Evolutionary conservation across 139 green algal species (phyloP), one percentile per base, ranked within the genome.

Genomic region (Haematococcus sp.): DNA sequence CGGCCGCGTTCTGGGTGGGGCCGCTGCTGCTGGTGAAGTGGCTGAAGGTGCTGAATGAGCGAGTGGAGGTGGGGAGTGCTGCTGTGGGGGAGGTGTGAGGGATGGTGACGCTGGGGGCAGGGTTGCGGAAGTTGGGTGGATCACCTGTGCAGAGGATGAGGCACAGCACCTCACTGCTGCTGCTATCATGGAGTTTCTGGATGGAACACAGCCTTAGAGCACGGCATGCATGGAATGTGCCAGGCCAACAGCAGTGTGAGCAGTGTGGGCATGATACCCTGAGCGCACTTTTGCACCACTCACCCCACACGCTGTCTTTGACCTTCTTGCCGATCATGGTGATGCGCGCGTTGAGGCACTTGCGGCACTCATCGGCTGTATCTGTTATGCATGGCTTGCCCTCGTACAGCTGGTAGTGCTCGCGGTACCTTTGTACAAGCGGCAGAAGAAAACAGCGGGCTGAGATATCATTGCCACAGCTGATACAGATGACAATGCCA

Each of bases 301-400:
- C 58, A 66, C 58, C 82, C 84, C 81, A 90, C 51, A 78, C 76
- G 9, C 75, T 76, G 17, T 75, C 54, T 55, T 67, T 71, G 0
- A 87, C 61, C 31, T 59, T 59, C 76, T 88, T 89, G 44, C 81
- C 80, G 27, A 91, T 85, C 76, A 83, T 86, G 28, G 65, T 58
- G 46, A 90, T 71, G 43, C 85, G 79, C 23, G 82, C 79, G 66
- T 86, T 84, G 49, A 92, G 76, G 79, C 88, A 92, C 35, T 70
- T 72, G 34, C 83, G 74, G 80, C 88, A 92, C 76, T 90, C 86
- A 3, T 89, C 88, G 0, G 88, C 88, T 0, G 88, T 89, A 81
- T 92, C 86, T 11, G 78, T 92, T 64, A 92, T 90, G 81, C 88
- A 92, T 4, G 88, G 88, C 82, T 92, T 92, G 71, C 88, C 87